These are phyloP conservation scores for Micractinium conductrix DNA, from an alignment of 139 green algal species.

Conservation along the genomic window DNA sequence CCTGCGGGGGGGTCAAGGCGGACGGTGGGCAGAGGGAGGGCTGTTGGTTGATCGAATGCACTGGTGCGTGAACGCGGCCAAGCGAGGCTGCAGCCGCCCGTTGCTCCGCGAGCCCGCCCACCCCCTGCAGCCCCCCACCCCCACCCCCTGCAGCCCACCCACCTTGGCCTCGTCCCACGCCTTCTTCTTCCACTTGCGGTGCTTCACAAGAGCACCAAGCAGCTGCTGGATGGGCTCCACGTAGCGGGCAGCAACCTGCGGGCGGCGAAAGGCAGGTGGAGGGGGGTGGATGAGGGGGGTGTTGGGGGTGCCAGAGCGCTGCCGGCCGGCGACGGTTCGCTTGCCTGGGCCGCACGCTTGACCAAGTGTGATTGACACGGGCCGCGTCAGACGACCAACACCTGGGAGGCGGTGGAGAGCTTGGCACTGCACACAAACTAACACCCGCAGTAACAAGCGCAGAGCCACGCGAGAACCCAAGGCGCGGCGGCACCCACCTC, in stretches of 20 bases:
- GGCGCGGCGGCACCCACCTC: constrained; percentile 52
- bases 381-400: no score
- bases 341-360: no score
- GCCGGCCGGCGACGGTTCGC: no score
- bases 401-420: no score
- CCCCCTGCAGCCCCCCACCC: not conserved
- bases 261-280: not conserved
- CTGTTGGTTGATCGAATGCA: no score
- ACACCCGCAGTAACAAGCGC: no score
- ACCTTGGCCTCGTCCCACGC: constrained; percentile 34
- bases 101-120: not conserved
- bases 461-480: no score
- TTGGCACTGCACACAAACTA: no score
- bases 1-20: not conserved
- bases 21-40: not conserved
- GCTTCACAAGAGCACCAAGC: constrained; percentile 39
- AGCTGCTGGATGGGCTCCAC: constrained; percentile 61
- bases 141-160: not conserved
- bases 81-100: not conserved
- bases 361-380: no score
- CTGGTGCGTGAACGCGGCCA: not conserved
- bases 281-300: not conserved
- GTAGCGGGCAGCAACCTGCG: constrained; percentile 60
- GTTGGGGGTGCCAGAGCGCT: no score
- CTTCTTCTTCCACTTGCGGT: constrained; percentile 64